These are phyloP conservation scores for Backusella liffmaniae DNA, from an alignment of 192 early-diverging fungal genomes.

Conservation along the genomic window DNA sequence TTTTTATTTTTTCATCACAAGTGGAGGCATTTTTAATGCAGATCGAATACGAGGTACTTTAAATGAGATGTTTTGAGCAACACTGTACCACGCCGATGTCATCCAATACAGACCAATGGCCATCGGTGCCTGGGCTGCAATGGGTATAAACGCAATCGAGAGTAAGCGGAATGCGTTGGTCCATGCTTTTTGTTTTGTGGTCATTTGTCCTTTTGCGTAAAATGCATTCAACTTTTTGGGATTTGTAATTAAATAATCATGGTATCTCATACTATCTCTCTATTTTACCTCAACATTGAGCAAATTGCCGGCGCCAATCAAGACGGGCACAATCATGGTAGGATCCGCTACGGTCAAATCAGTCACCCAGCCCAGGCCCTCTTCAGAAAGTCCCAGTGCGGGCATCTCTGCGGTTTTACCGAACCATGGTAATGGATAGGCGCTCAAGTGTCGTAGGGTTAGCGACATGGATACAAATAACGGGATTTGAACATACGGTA, in stretches of 20 bases:
- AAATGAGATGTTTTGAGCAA: slow-evolving; percentile 61
- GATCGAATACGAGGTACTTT: slow-evolving; percentile 40
- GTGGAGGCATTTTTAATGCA: slow-evolving; percentile 27
- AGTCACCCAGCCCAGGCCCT: slow-evolving; percentile 63
- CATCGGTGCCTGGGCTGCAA: slow-evolving; percentile 68
- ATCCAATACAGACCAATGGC: slow-evolving; percentile 72
- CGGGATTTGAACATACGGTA: slow-evolving; percentile 78
- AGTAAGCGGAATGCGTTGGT: slow-evolving; percentile 55
- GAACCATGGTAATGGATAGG: slow-evolving; percentile 53
- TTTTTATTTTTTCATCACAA: slow-evolving; percentile 7
- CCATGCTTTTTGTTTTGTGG: slow-evolving; percentile 40
- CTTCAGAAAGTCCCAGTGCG: slow-evolving; percentile 48
- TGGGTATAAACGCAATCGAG: slow-evolving; percentile 60
- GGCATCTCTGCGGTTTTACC: slow-evolving; percentile 38
- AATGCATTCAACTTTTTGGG: slow-evolving; percentile 41
- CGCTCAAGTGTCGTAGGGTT: slow-evolving; percentile 63
- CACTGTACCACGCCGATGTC: slow-evolving; percentile 63
- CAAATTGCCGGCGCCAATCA: slow-evolving; percentile 61
- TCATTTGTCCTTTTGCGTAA: slow-evolving; percentile 36
- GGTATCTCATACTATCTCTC: no score
- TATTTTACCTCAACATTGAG: slow-evolving; percentile 66
- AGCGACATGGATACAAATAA: slow-evolving; percentile 69
- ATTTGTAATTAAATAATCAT: no score
- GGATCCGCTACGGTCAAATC: slow-evolving; percentile 65
- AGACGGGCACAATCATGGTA: slow-evolving; percentile 65